These are phyloP conservation scores for Aechmea fasciata DNA, from an alignment of 176 grass and related monocot species.

Conservation along the genomic window DNA sequence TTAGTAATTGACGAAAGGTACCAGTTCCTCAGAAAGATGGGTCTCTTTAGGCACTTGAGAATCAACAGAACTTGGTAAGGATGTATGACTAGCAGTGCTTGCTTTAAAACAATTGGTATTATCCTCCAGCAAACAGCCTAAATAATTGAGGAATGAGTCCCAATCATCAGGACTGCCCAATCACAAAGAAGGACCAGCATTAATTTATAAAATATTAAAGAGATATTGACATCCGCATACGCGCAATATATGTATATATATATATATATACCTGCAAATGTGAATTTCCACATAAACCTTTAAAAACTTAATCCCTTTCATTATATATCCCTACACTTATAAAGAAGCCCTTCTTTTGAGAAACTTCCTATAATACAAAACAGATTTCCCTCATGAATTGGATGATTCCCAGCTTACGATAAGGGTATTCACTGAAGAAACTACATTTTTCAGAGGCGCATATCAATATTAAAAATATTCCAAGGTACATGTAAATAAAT, in stretches of 20 bases:
- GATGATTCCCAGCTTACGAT: too few relatives aligned
- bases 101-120: constrained; percentile 54
- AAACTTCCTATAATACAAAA: too few relatives aligned
- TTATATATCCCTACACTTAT: too few relatives aligned
- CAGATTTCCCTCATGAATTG: too few relatives aligned
- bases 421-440: too few relatives aligned
- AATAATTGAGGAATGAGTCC: constrained; percentile 93
- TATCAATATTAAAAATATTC: too few relatives aligned
- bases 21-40: constrained; percentile 49
- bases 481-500: background rate
- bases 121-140: constrained; percentile 88
- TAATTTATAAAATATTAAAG: constrained; percentile 31
- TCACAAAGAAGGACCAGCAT: constrained; percentile 44
- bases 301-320: too few relatives aligned
- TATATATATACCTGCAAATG: too few relatives aligned
- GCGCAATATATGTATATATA: too few relatives aligned
- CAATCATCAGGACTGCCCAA: constrained; percentile 95
- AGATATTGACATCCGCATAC: background rate
- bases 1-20: constrained; percentile 27
- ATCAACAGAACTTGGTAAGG: constrained; percentile 34
- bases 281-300: too few relatives aligned
- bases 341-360: too few relatives aligned
- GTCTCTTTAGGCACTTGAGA: constrained; percentile 33
- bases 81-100: constrained; percentile 29
- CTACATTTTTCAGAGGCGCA: too few relatives aligned